A percentile compares a stretch with the other conserved stretches of the same genome.
Evolutionary conservation across 441 rosid genomes (phyloP).

Genomic region (Adansonia grandidieri): DNA sequence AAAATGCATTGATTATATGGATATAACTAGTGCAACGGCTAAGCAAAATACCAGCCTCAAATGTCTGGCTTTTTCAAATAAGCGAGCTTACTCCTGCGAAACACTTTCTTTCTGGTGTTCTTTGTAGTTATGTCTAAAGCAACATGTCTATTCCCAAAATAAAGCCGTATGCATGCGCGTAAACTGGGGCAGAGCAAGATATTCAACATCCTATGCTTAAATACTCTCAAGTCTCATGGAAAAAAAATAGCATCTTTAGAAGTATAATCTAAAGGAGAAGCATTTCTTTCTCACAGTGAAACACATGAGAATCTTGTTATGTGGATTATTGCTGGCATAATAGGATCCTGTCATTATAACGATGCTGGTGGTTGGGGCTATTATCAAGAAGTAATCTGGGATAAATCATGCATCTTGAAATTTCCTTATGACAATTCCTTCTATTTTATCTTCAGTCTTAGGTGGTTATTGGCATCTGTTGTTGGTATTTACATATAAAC

Average conservation of each 20-base stretch:
- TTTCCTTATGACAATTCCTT: neutral
- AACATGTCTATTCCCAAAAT: neutral
- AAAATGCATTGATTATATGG: neutral
- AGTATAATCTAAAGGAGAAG: neutral
- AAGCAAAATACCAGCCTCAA: neutral
- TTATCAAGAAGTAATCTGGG: neutral
- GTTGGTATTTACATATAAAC: neutral
- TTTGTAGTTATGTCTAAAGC: neutral
- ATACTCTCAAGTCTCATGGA: neutral
- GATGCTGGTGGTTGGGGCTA: neutral
- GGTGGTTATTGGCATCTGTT: neutral
- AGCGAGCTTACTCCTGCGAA: neutral
- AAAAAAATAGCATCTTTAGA: neutral
- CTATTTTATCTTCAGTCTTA: neutral
- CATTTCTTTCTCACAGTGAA: neutral
- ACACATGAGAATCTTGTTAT: conserved; percentile 1
- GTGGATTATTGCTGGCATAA: neutral
- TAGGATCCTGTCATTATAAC: neutral
- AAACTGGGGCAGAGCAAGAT: neutral
- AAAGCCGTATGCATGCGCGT: neutral
- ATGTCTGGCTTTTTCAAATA: neutral
- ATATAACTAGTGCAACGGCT: neutral
- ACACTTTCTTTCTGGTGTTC: neutral
- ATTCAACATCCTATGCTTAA: neutral
- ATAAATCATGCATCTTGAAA: neutral